phyloP scores from a whole-genome alignment of 441 rosid species.

The Populus tomentosa region DNA sequence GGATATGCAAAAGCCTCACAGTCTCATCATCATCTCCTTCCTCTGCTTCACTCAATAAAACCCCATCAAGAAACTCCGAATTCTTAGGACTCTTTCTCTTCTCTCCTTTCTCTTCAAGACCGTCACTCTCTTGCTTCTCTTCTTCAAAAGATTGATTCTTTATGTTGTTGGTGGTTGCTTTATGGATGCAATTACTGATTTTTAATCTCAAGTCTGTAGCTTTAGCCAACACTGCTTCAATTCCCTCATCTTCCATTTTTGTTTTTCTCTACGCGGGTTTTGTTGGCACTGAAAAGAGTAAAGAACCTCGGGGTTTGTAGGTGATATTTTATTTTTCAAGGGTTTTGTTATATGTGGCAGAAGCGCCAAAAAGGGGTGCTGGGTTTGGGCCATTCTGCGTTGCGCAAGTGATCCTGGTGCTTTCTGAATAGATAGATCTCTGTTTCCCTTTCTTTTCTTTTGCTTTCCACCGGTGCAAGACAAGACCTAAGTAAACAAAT shows the following conservation, averaged over 20 bases:
- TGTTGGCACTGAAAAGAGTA: not conserved
- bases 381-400: conserved; percentile 5
- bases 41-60: conserved; percentile 20
- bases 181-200: conserved; percentile 57
- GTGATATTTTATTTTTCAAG: not conserved
- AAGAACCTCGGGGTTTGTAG: not conserved
- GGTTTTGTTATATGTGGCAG: conserved; percentile 15
- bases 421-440: conserved; percentile 14
- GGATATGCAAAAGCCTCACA: conserved; percentile 57
- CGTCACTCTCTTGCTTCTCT: conserved; percentile 16
- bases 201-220: conserved; percentile 70
- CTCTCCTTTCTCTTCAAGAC: conserved; percentile 24
- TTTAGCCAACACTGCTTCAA: conserved; percentile 63
- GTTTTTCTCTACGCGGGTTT: not conserved
- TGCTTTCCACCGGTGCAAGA: not conserved
- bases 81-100: conserved; percentile 13
- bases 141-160: conserved; percentile 19
- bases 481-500: not conserved
- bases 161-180: conserved; percentile 17
- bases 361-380: conserved; percentile 14
- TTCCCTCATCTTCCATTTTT: conserved; percentile 58
- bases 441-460: not conserved
- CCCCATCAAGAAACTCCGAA: conserved; percentile 20
- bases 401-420: conserved; percentile 19
- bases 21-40: conserved; percentile 40